A percentile compares a stretch with the other conserved stretches of the same genome.
Conservation (phyloP, 371 early-diverging fungal species). For the Syncephalastrum contaminatum region DNA sequence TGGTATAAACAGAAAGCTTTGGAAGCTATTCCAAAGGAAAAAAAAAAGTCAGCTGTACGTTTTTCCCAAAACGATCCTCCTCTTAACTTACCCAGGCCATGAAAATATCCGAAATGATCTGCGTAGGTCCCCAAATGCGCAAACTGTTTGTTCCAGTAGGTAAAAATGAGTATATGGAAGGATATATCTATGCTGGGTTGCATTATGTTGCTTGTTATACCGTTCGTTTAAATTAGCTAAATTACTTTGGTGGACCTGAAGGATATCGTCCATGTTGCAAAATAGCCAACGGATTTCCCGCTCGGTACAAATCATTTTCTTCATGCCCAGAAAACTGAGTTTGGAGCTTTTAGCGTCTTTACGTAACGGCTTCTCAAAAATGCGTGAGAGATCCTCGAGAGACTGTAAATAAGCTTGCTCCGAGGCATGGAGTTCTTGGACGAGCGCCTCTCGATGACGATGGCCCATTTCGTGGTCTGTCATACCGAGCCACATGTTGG, state of each 20-base stretch:
- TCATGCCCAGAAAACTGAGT: constrained; percentile 34
- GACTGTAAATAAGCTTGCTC: constrained; percentile 35
- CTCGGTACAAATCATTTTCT: constrained; percentile 45
- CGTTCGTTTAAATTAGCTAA: constrained; percentile 30
- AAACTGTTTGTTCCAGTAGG: constrained; percentile 20
- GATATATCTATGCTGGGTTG: background rate
- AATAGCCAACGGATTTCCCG: constrained; percentile 41
- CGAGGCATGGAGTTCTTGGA: constrained; percentile 31
- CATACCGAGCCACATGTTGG: constrained; percentile 2
- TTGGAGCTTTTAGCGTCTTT: constrained; percentile 32
- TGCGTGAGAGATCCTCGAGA: constrained; percentile 16
- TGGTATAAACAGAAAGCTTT: constrained; percentile 19
- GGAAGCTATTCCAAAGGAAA: constrained; percentile 21
- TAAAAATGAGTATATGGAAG: background rate
- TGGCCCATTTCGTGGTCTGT: constrained; percentile 40
- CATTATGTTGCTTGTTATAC: constrained; percentile 18
- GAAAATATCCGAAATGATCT: constrained; percentile 49
- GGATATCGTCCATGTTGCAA: constrained; percentile 35
- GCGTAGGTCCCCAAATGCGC: constrained; percentile 53
- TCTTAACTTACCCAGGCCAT: constrained; percentile 29
- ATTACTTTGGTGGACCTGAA: constrained; percentile 23
- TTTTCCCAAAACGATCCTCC: background rate
- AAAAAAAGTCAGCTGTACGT: constrained; percentile 4
- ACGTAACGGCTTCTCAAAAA: constrained; percentile 31
- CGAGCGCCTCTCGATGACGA: constrained; percentile 35